phyloP scores from a whole-genome alignment of 768 basidiomycete genomes.

The Ephemerocybe angulata region DNA sequence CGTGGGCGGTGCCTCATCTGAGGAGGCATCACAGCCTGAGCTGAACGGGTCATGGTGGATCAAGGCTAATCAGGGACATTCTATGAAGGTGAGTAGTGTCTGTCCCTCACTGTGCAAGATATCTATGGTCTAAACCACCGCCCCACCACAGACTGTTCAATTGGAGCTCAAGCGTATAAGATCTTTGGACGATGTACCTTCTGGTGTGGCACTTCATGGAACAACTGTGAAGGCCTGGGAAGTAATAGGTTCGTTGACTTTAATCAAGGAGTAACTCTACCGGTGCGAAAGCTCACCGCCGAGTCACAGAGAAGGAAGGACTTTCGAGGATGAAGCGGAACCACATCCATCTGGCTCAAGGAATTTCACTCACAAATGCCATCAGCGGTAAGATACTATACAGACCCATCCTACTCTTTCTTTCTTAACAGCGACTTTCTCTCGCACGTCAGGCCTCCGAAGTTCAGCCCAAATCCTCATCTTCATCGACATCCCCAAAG shows the following conservation, averaged over 20 bases:
- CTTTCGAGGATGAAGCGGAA: slow-evolving; percentile 84
- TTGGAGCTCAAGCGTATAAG: slow-evolving; percentile 61
- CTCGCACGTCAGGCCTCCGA: slow-evolving; percentile 65
- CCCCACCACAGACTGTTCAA: slow-evolving; percentile 67
- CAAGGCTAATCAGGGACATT: slow-evolving; percentile 88
- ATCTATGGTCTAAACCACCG: not conserved
- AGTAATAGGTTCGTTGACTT: slow-evolving; percentile 47
- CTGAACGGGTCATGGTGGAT: slow-evolving; percentile 61
- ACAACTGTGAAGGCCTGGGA: slow-evolving; percentile 70
- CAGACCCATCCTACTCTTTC: too few species aligned
- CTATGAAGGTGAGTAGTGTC: slow-evolving; percentile 58
- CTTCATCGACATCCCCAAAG: slow-evolving; percentile 45
- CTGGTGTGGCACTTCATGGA: slow-evolving; percentile 75
- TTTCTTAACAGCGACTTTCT: not conserved
- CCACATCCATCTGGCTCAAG: slow-evolving; percentile 91
- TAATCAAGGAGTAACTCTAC: too few species aligned
- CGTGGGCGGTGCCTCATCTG: not conserved
- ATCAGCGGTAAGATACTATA: slow-evolving; percentile 75
- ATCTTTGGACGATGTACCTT: slow-evolving; percentile 60
- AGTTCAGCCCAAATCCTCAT: slow-evolving; percentile 58
- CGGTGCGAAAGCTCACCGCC: not conserved
- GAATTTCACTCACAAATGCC: slow-evolving; percentile 58
- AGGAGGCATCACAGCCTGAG: not conserved
- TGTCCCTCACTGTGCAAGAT: not conserved
- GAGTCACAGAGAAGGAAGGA: slow-evolving; percentile 54